A percentile compares a stretch with the other conserved stretches of the same genome.
These are phyloP conservation scores for Fusarium albidum DNA, from an alignment of 2,329 filamentous ascomycete genomes.

Conservation along the genomic window DNA sequence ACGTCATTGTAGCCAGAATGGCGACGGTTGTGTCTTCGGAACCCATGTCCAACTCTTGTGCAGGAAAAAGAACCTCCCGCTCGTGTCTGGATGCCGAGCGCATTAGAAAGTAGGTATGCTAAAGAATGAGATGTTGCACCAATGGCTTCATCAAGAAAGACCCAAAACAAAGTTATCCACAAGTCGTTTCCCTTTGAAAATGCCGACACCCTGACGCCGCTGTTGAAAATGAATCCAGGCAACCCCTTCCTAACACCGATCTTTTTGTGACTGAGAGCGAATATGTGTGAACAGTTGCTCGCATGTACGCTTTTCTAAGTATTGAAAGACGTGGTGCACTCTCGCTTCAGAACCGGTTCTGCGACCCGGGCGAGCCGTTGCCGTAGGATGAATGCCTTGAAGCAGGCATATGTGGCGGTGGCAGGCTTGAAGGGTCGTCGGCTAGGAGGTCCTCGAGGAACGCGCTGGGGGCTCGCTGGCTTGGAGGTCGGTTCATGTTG, in stretches of 20 bases:
- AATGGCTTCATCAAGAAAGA: constrained; percentile 20
- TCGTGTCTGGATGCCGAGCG: constrained; percentile 21
- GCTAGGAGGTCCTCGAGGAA: constrained; percentile 92
- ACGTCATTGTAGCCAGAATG: constrained; percentile 1
- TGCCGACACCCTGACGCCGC: constrained; percentile 36
- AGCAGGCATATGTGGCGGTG: constrained; percentile 51
- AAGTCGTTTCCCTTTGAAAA: constrained; percentile 29
- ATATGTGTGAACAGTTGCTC: constrained; percentile 18
- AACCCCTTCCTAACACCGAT: constrained; percentile 18
- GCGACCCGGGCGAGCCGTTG: constrained; percentile 29
- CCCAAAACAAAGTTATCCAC: constrained; percentile 26
- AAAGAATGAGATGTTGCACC: constrained; percentile 25
- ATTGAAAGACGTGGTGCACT: constrained; percentile 7
- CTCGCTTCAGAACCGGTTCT: constrained; percentile 39
- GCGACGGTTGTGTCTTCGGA: neutral
- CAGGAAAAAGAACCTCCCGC: constrained; percentile 12
- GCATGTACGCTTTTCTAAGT: constrained; percentile 18
- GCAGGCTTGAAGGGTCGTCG: constrained; percentile 67
- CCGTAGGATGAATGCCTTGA: constrained; percentile 37
- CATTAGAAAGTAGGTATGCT: constrained; percentile 28
- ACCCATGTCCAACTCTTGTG: constrained; percentile 19
- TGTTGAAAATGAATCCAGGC: constrained; percentile 29
- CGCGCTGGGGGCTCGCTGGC: constrained; percentile 82
- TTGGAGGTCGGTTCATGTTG: constrained; percentile 67
- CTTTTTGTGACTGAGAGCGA: constrained; percentile 24